Evolutionary conservation across 208 protist genomes (phyloP).

Genomic region (Blastocrithidia nonstop): DNA sequence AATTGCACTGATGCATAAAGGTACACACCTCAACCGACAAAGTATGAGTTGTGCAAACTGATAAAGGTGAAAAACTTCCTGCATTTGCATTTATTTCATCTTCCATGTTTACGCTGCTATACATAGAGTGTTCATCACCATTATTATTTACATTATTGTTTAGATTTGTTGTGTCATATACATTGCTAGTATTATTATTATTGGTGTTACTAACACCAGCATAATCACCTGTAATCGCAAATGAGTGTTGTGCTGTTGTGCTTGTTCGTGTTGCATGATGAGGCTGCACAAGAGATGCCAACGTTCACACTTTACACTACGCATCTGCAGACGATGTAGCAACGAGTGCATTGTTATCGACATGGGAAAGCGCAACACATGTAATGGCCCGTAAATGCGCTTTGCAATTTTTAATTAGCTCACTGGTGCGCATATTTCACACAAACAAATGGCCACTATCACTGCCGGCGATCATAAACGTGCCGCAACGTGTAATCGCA

Average conservation of each 20-base stretch:
- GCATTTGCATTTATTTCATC: neutral
- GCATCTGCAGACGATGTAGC: conserved; percentile 62
- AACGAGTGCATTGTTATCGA: conserved; percentile 45
- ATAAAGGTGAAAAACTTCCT: conserved; percentile 5
- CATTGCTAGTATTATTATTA: no score
- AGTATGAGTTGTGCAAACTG: conserved; percentile 61
- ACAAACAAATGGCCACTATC: conserved; percentile 39
- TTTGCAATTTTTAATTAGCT: conserved; percentile 45
- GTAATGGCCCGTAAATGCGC: conserved; percentile 39
- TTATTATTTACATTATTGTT: no score
- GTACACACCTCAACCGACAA: conserved; percentile 37
- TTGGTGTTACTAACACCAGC: no score
- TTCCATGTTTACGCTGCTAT: no score
- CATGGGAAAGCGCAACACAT: conserved; percentile 31
- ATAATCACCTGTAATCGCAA: no score
- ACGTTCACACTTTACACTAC: conserved; percentile 52
- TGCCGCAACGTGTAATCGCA: conserved; percentile 30
- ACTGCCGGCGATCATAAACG: conserved; percentile 45
- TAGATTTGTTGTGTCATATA: no score
- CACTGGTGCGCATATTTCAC: conserved; percentile 50
- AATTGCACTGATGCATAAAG: conserved; percentile 25
- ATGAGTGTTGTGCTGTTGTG: no score
- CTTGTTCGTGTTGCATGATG: no score
- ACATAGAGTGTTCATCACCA: no score
- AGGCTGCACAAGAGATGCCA: conserved; percentile 22